Evolutionary conservation across 108 stramenopile genomes (phyloP), one percentile per base, ranked within the genome.

Genomic region (Hondaea fermentalgiana): DNA sequence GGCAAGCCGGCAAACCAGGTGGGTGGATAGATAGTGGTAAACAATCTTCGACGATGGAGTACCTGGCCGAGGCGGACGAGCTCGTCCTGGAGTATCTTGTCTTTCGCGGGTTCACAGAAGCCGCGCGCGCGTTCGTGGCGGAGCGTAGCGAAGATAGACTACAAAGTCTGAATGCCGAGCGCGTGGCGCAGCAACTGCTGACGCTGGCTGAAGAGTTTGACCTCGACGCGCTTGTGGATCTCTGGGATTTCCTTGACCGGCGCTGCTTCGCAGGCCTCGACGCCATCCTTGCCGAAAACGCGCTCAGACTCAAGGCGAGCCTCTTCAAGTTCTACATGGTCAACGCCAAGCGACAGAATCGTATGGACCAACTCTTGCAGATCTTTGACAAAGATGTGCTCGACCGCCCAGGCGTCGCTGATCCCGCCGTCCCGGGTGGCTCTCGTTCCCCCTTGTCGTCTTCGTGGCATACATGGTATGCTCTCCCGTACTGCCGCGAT

Each of bases 241-340:
- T 83, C 25, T 83, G 76, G 76, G 51, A 53, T n/a, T 83, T 83
- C 76, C 28, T 83, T 6, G 76, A 83, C 49, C 45, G 76, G 0
- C 45, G 76, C 25, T 83, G 76, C 51, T 83, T 83, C 28, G 76
- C 49, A 45, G 76, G 25, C 28, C 51, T 83, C 49, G 76, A 83
- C 16, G 49, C 51, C 19, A 45, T 83, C 25, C 76, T 83, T 8
- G 45, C 76, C n/a, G 76, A 83, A 45, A 83, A 43, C 2, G 76
- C 76, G 49, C 49, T 53, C 25, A 8, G 51, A 45, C 76, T 83
- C 49, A 83, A 83, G 51, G n/a, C 49, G n/a, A 83, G 76, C 4
- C 51, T 83, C 25, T 83, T 83, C 4, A 83, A 83, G 76, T 23
- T 83, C 28, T 83, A 28, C 76, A 47, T 83, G 76, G 76, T 83